Evolutionary conservation across 2,329 filamentous ascomycete species (phyloP), one percentile per base, ranked within the genome.

Genomic region (Cytospora schulzeri): DNA sequence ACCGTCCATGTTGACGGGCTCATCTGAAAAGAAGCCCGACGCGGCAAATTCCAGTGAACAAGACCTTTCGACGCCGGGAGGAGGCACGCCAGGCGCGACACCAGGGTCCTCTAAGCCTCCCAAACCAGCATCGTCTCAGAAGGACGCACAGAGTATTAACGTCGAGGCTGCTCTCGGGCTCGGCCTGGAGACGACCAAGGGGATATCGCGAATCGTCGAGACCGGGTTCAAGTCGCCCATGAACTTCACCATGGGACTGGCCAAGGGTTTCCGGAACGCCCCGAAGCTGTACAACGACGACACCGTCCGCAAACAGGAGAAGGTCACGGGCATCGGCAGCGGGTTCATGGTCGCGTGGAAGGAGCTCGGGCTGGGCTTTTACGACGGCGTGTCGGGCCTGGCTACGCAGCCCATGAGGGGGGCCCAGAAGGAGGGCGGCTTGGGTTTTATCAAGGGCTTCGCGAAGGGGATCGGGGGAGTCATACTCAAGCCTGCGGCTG

Each of bases 181-280:
- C 29, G 63, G 62, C 19, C 26, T 90, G 15, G 86, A 85, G 55
- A 87, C 90, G 9, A 84, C 86, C 1, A 89, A 86, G 69, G 87
- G 89, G 1, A 83, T 93, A 41, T 84, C 86, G 26, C 85, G 88
- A n/a, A 89, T 95, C 56, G 86, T 93, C 6, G 84, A 84, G 14
- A 88, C 90, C n/a, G 86, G 91, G 6, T 81, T 94, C 65, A 91
- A 91, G 70, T 89, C 89, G 1, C 93, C 93, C 0, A 89, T 95
- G 83, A 92, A 96, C 73, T 90, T 97, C 68, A 91, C 91, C 50
- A 78, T 97, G 51, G 91, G 91, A 0, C 77, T 97, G 45, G 90
- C 93, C 0, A 91, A 90, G 74, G 93, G 93, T 0, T 96, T 97
- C 73, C 90, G 94, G 73, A 97, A 97, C 70, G 89, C 91, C 7